Evolutionary conservation across 2,329 filamentous ascomycete species (phyloP).

Genomic region (Colletotrichum sp.): DNA sequence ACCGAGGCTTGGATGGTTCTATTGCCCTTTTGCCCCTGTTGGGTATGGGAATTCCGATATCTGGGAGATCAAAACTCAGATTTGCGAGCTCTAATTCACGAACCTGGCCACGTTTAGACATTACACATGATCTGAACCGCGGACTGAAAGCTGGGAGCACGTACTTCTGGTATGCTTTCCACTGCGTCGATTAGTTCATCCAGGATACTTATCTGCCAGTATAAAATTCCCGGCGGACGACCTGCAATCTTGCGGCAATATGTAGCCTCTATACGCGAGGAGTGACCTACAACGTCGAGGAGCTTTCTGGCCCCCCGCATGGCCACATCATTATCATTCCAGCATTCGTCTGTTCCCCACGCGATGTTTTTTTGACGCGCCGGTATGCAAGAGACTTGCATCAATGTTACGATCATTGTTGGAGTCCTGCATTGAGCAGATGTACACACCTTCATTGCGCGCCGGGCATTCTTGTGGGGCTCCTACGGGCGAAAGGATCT

Average conservation of each 20-base stretch:
- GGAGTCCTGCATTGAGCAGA: not conserved
- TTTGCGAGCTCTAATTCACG: not conserved
- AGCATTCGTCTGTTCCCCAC: not conserved
- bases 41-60: too few relatives aligned
- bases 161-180: not conserved
- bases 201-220: not conserved
- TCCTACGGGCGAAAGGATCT: not conserved
- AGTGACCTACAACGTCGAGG: not conserved
- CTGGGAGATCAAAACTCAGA: too few relatives aligned
- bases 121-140: rapidly evolving
- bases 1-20: too few relatives aligned
- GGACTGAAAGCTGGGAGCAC: not conserved
- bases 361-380: rapidly evolving
- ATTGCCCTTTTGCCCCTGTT: too few relatives aligned
- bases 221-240: rapidly evolving
- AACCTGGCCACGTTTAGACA: not conserved
- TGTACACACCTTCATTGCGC: not conserved
- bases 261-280: not conserved
- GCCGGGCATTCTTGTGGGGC: not conserved
- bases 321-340: not conserved
- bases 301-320: not conserved
- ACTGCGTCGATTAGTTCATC: not conserved
- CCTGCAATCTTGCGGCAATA: rapidly evolving
- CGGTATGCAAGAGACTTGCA: not conserved
- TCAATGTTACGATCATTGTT: not conserved